These are phyloP conservation scores for Podila clonocystis DNA, from an alignment of 192 early-diverging fungal species.

Conservation along the genomic window DNA sequence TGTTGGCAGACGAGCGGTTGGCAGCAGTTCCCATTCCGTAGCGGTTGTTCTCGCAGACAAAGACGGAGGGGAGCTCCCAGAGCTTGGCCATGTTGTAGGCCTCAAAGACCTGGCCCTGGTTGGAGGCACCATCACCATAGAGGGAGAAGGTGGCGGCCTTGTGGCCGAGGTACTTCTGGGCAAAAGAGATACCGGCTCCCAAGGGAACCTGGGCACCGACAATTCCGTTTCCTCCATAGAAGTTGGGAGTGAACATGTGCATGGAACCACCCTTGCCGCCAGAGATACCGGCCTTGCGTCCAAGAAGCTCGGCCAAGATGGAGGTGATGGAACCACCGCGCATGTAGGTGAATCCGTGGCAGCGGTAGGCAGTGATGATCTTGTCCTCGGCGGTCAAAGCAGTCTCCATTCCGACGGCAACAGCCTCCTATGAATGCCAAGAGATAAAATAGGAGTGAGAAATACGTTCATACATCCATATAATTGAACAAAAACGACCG, in stretches of 20 bases:
- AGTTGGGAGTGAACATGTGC: constrained; percentile 98
- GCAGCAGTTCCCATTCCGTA: constrained; percentile 99
- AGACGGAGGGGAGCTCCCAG: constrained; percentile 92
- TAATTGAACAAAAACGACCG: too few relatives aligned
- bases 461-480: not conserved
- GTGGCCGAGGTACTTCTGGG: constrained; percentile 90
- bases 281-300: constrained; percentile 85
- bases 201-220: constrained; percentile 96
- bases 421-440: constrained; percentile 72
- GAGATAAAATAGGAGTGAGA: not conserved
- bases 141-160: constrained; percentile 87
- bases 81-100: constrained; percentile 99
- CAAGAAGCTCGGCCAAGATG: constrained; percentile 86
- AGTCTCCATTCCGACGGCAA: constrained; percentile 92
- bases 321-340: constrained; percentile 76
- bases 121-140: constrained; percentile 98
- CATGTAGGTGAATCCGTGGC: constrained; percentile 95
- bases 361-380: constrained; percentile 97
- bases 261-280: constrained; percentile 99
- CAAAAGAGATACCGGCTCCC: constrained; percentile 87
- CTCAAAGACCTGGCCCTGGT: constrained; percentile 99
- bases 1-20: constrained; percentile 89
- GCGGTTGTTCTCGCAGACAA: constrained; percentile 99
- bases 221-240: constrained; percentile 99
- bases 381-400: constrained; percentile 92